Percentiles rank a stretch among this genome's conserved stretches.
phyloP scores from a whole-genome alignment of 2,329 filamentous ascomycete species.

The Neofusicoccum kwambonambiense region DNA sequence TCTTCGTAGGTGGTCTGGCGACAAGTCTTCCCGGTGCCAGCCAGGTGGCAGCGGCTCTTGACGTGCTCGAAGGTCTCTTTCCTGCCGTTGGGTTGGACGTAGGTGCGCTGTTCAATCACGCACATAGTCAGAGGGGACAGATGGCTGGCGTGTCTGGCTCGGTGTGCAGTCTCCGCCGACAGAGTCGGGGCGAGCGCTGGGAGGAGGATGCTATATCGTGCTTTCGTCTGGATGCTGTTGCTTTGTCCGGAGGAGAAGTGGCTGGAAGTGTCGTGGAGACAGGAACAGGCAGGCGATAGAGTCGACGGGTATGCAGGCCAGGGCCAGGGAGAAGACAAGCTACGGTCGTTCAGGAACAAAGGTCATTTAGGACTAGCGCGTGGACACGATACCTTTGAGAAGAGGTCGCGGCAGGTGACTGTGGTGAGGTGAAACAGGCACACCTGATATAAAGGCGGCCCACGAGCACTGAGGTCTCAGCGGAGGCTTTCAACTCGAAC shows the following conservation, averaged over 20 bases:
- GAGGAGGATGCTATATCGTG: background rate
- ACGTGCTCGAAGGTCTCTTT: constrained; percentile 12
- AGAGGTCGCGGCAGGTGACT: constrained; percentile 10
- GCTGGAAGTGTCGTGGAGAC: background rate
- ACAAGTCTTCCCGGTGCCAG: background rate
- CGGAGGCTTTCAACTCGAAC: background rate
- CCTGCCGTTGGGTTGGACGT: constrained; percentile 4
- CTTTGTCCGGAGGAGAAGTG: background rate
- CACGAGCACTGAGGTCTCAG: constrained; percentile 1
- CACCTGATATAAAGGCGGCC: constrained; percentile 6
- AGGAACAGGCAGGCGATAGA: constrained; percentile 11
- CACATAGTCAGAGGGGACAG: constrained; percentile 1
- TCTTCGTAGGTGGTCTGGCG: background rate
- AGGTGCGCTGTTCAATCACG: constrained; percentile 10
- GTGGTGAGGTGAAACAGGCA: background rate
- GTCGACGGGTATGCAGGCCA: constrained; percentile 2
- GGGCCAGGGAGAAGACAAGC: constrained; percentile 1
- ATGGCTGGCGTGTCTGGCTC: background rate
- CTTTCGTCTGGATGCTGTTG: background rate
- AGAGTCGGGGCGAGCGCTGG: background rate
- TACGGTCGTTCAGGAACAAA: constrained; percentile 8
- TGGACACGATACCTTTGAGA: background rate
- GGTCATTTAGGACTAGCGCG: constrained; percentile 16
- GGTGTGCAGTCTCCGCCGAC: background rate
- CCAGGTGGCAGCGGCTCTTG: constrained; percentile 9